Evolutionary conservation across 2,329 filamentous ascomycete species (phyloP).

Genomic region (Trichoderma lentiforme): DNA sequence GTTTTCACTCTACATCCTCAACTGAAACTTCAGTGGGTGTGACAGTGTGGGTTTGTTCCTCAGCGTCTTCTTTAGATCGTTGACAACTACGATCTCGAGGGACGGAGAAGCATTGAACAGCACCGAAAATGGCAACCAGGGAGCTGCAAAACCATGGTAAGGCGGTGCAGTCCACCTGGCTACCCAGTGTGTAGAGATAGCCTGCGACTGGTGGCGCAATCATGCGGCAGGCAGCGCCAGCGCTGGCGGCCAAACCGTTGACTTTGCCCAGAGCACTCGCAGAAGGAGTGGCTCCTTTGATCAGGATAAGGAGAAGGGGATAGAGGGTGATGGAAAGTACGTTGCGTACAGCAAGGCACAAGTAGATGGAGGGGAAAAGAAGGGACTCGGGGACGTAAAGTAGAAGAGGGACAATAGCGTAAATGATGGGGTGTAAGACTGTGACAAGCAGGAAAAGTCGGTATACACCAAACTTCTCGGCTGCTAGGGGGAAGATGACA

Average conservation of each 20-base stretch:
- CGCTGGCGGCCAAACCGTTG: slow-evolving; percentile 64
- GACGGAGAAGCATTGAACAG: slow-evolving; percentile 59
- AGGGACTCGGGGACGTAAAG: slow-evolving; percentile 51
- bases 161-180: slow-evolving; percentile 55
- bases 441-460: slow-evolving; percentile 57
- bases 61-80: slow-evolving; percentile 30
- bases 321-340: slow-evolving; percentile 62
- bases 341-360: slow-evolving; percentile 56
- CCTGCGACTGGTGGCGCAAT: slow-evolving; percentile 63
- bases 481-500: slow-evolving; percentile 59
- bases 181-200: slow-evolving; percentile 60
- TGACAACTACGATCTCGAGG: slow-evolving; percentile 31
- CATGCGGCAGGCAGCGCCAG: slow-evolving; percentile 64
- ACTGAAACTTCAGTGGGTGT: slow-evolving; percentile 33
- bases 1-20: slow-evolving; percentile 24
- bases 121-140: slow-evolving; percentile 53
- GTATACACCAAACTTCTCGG: slow-evolving; percentile 57
- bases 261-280: slow-evolving; percentile 58
- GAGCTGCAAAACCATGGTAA: slow-evolving; percentile 63
- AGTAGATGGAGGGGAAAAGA: slow-evolving; percentile 57
- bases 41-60: slow-evolving; percentile 20
- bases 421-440: slow-evolving; percentile 59
- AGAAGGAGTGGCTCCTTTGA: slow-evolving; percentile 63
- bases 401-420: slow-evolving; percentile 57
- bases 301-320: slow-evolving; percentile 62